Base-by-base conservation (phyloP, 495 filamentous ascomycete genomes). In the Penicillium taxi region DNA sequence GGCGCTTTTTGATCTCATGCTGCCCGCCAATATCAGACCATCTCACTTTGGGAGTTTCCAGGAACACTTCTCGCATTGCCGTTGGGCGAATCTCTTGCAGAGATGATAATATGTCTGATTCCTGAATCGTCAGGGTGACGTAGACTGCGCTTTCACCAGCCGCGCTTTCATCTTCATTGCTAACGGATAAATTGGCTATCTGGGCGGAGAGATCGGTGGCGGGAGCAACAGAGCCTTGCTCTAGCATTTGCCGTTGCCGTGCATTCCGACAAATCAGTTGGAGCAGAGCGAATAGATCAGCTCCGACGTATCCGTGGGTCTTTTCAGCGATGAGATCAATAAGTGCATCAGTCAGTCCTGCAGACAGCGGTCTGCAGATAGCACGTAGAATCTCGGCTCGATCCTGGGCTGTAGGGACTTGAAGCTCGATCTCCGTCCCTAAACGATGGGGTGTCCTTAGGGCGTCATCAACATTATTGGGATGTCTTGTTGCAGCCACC, bases 1-100 rank as follows among this genome's bases (percentile, higher is more conserved):
- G 67, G 48, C 72, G 57, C 41, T 75, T 66, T 50, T 94, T 95
- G 43, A 94, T 80, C 26, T 78, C 72, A 41, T 82, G 76, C 47
- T 93, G 84, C 8, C 91, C 91, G 28, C 86, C 91, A 39, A 98
- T 93, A 55, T 98, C 87, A 18, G 71, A 68, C 87, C 87, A 98
- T 49, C 71, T 73, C 30, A 94, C 80, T 32, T 84, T 88, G 0
- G 91, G 90, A 2, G 83, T 81, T 49, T 94, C 82, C 32, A 95
- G 61, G 54, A 93, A 84, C 21, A 95, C 77, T 55, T 94, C 91
- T 47, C 82, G 76, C 81, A 98, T 93, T 2, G 86, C 85, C 8
- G 81, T 88, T 9, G 91, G 90, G 6, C 80, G 75, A 19, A 81
- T 69, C 20, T 69, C 56, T 22, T 68, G 66, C 23, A 82, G 55